Evolutionary conservation across 2,329 filamentous ascomycete species (phyloP).

Genomic region (Pseudogymnoascus sp.): DNA sequence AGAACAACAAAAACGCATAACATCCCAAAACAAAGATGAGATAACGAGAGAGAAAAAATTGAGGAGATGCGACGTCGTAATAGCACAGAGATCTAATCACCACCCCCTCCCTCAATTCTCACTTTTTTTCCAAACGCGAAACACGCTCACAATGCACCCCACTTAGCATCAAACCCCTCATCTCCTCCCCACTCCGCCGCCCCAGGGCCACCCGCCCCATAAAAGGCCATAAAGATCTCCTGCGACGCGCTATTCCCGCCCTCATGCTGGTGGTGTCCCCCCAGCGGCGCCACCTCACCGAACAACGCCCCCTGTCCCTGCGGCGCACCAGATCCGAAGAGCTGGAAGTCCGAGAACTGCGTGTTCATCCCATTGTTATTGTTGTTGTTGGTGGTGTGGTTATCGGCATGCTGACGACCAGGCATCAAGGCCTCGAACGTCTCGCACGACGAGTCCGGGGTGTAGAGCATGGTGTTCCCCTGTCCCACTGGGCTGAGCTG

Average conservation of each 20-base stretch:
- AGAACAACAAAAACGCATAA: neutral
- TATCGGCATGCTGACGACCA: neutral
- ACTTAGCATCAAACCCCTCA: neutral
- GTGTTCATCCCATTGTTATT: neutral
- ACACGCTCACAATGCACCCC: neutral
- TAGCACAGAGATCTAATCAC: slow-evolving; percentile 6
- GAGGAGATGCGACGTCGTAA: slow-evolving; percentile 1
- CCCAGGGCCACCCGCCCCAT: neutral
- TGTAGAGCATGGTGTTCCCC: slow-evolving; percentile 60
- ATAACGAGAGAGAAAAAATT: neutral
- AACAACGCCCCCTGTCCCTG: neutral
- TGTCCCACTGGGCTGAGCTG: slow-evolving; percentile 65
- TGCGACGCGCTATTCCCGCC: neutral
- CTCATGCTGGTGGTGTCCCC: neutral
- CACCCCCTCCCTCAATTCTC: neutral
- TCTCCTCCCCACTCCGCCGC: neutral
- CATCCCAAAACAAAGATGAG: neutral
- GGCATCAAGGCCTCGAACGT: slow-evolving; percentile 45
- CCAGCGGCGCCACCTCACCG: neutral
- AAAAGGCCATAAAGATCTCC: neutral
- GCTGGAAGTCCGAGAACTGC: neutral
- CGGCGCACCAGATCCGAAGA: neutral
- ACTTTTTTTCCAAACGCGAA: neutral
- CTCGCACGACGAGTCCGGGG: slow-evolving; percentile 52
- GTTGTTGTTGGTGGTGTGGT: neutral